Evolutionary conservation across 2,329 filamentous ascomycete genomes (phyloP), one percentile per base, ranked within the genome.

Genomic region (Alternaria sp.): DNA sequence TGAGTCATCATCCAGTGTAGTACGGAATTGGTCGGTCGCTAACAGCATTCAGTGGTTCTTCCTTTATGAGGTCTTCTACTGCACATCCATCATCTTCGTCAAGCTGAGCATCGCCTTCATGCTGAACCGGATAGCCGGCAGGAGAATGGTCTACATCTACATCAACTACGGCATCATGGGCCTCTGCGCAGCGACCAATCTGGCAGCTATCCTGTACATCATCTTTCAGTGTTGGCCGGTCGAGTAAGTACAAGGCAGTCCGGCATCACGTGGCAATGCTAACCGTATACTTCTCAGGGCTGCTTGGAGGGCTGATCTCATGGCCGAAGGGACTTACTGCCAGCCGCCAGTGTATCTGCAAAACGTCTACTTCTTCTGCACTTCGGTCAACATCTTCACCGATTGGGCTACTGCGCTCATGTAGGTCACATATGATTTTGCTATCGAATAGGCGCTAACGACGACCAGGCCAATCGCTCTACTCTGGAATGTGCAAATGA

Each of bases 31-130:
- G n/a, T 13, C 21, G 6, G 25, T 25, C 9, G 54, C 60, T 68
- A 32, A 58, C 19, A 6, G 17, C 19, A 19, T 7, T 5, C 43
- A 79, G 77, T 79, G 72, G 68, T 80, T 79, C 68, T 80, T 79
- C 60, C 69, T 80, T 62, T 80, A 77, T 51, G 74, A 80, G 54
- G 64, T 79, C 52, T 78, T 79, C 57, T 80, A 77, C 57, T 80
- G 78, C 67, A 67, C 74, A 5, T 67, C 77, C 8, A 74, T 79
- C 54, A 77, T 80, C 11, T 74, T 75, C 7, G 72, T 79, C 62
- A 80, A 80, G 65, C 66, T 80, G n/a, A 75, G 72, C 63, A 79
- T 80, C 26, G 72, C 76, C 0, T 73, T 79, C 56, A 78, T 77
- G 74, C 64, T 79, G 54, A 73, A 77, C 43, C 75, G 77, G 9